Conservation (phyloP, 345 rosid genomes). For the Euphorbia tirucalli region DNA sequence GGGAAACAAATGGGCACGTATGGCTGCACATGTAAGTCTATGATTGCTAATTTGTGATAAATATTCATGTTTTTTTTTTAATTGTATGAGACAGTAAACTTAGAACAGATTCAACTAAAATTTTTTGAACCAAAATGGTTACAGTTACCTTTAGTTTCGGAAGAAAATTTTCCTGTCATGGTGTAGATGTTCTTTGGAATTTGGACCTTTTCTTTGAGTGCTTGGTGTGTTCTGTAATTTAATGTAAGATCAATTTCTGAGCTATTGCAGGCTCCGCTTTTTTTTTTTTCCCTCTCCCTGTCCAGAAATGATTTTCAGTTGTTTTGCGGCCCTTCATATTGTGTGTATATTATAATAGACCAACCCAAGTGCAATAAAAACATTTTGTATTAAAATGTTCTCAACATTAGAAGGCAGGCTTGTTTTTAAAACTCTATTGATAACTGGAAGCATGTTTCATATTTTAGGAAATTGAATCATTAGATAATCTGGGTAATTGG, state of each 20-base stretch:
- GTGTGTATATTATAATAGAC: not conserved
- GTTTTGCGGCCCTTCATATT: not conserved
- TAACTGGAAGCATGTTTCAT: no score
- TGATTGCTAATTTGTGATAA: not conserved
- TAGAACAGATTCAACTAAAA: not conserved
- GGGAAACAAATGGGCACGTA: conserved; percentile 99
- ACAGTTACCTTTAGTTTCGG: not conserved
- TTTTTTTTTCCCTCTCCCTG: not conserved
- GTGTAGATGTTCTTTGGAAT: not conserved
- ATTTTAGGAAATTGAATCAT: not conserved
- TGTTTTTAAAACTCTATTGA: no score
- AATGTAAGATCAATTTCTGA: no score
- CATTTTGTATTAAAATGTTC: no score
- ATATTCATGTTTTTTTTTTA: not conserved
- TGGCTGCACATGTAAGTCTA: conserved; percentile 89
- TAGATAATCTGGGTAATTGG: not conserved
- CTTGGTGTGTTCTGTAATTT: no score
- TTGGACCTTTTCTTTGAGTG: not conserved
- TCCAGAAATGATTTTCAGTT: not conserved
- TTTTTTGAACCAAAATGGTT: not conserved
- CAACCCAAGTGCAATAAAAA: not conserved
- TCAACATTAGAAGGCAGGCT: no score
- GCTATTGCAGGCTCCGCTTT: not conserved
- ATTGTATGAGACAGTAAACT: not conserved
- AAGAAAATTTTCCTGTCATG: not conserved